Base-by-base conservation (phyloP, 2,329 filamentous ascomycete genomes). In the Fusarium sp. region DNA sequence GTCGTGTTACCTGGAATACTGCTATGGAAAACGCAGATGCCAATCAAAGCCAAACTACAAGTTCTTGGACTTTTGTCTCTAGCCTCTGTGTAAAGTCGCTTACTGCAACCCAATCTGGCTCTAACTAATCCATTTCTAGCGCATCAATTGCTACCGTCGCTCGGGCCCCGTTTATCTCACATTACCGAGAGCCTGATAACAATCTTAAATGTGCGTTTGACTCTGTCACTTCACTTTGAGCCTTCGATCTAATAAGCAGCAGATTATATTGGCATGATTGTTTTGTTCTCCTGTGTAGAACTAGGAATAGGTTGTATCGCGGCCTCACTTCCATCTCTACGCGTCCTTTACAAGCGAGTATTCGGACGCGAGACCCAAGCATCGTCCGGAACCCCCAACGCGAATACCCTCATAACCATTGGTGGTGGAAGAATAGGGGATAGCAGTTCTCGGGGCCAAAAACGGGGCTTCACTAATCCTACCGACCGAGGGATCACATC, bases 11-110 rank as follows among this genome's bases (percentile, higher is more conserved):
- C 54, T 1, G 59, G 53, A 2, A 25, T 63, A 6, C 3, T 63
- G 5, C 40, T 63, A 15, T 59, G 59, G 54, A 63, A 63, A 18
- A 63, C 59, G 3, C 53, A 59, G 2, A 63, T 63, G 59, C 27
- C 59, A 12, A 6, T 51, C 3, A 58, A 42, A 6, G 22, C 54
- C 7, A 59, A 63, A 20, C 15, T 63, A 3, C 59, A 63, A 18
- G 59, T 63, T 8, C 42, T 58, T 24, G 58, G 15, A 8, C 40
- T 63, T 1, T 6, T 63, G 1, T 63, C 59, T 45, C 30, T 63
- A 5, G 59, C 59, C 6, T 63, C 46, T 6, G 29, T 63, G 59
- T 63, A 46, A 46, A 32, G 20, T 6, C 11, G 32, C n/a, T 16
- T 4, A 25, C 10, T 5, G 1, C 4, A 10, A 11, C 6, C 12